Conservation (phyloP, 2,329 filamentous ascomycete genomes). For the Teratosphaeria gauchensis region DNA sequence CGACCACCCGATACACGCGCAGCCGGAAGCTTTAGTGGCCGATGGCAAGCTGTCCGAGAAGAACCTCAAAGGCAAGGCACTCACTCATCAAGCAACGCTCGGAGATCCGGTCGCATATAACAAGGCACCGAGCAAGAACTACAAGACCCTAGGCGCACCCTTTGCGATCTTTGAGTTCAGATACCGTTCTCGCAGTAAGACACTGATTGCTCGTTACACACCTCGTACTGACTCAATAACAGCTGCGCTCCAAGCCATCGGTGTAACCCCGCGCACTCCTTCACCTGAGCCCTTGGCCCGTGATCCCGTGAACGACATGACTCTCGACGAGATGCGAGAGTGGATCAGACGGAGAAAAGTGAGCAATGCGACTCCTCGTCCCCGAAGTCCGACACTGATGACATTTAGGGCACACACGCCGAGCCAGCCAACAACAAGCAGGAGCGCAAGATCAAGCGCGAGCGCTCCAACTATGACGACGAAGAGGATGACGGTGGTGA, state of each 20-base stretch:
- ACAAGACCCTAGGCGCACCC: not conserved
- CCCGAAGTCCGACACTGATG: conserved; percentile 7
- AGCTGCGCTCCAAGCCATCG: not conserved
- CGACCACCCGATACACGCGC: not conserved
- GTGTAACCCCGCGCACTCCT: not conserved
- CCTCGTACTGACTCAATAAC: not conserved
- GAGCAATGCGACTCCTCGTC: not conserved
- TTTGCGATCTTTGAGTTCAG: conserved; percentile 5
- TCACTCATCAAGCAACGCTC: conserved; percentile 3
- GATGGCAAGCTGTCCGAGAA: conserved; percentile 3
- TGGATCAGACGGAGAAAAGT: not conserved
- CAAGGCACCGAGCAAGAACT: not conserved
- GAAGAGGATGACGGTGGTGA: not conserved
- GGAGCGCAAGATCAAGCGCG: conserved; percentile 3
- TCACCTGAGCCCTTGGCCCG: not conserved
- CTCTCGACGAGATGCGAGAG: too few relatives aligned
- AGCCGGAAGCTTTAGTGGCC: not conserved
- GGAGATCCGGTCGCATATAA: not conserved
- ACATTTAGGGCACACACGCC: not conserved
- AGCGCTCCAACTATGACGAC: not conserved
- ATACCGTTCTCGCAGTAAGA: conserved; percentile 5
- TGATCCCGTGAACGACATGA: not conserved
- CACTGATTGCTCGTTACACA: too few relatives aligned
- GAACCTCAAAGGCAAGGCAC: conserved; percentile 3
- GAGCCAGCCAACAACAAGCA: not conserved